phyloP scores from a whole-genome alignment of 768 basidiomycete species.

The Kwoniella europaea region DNA sequence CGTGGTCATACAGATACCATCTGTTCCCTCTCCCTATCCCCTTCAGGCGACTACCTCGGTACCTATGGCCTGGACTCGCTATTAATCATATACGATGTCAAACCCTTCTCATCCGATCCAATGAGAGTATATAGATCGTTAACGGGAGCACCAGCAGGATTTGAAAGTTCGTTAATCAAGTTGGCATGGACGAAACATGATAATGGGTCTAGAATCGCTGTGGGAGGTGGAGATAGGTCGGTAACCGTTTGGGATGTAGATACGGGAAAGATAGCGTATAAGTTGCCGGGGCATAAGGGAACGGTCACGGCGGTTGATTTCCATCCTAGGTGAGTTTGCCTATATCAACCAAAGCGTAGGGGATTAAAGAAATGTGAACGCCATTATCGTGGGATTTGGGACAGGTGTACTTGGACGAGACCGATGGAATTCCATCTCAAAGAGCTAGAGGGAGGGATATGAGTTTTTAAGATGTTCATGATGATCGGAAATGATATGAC shows the following conservation, averaged over 20 bases:
- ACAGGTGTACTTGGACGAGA: too few relatives aligned
- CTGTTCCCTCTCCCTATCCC: slow-evolving; percentile 88
- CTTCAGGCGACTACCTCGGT: slow-evolving; percentile 82
- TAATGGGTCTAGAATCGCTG: slow-evolving; percentile 58
- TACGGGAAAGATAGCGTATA: slow-evolving; percentile 54
- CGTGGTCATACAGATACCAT: slow-evolving; percentile 92
- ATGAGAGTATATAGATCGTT: slow-evolving; percentile 73
- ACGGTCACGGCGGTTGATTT: slow-evolving; percentile 95
- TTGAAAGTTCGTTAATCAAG: slow-evolving; percentile 82
- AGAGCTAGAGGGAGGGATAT: too few relatives aligned
- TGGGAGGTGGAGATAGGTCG: slow-evolving; percentile 60
- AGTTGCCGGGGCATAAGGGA: slow-evolving; percentile 91
- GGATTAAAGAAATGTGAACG: background rate
- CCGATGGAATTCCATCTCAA: too few relatives aligned
- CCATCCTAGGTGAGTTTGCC: slow-evolving; percentile 79
- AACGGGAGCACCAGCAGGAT: slow-evolving; percentile 89
- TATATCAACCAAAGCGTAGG: too few relatives aligned
- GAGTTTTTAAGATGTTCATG: too few relatives aligned
- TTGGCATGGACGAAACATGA: slow-evolving; percentile 79
- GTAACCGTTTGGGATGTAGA: slow-evolving; percentile 61
- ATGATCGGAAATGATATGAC: too few relatives aligned
- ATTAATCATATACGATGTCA: slow-evolving; percentile 85
- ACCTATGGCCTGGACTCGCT: slow-evolving; percentile 90
- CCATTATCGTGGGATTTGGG: background rate
- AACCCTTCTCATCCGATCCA: slow-evolving; percentile 87